Base-by-base conservation (phyloP, 768 basidiomycete species). In the Russula griseocarnosa region DNA sequence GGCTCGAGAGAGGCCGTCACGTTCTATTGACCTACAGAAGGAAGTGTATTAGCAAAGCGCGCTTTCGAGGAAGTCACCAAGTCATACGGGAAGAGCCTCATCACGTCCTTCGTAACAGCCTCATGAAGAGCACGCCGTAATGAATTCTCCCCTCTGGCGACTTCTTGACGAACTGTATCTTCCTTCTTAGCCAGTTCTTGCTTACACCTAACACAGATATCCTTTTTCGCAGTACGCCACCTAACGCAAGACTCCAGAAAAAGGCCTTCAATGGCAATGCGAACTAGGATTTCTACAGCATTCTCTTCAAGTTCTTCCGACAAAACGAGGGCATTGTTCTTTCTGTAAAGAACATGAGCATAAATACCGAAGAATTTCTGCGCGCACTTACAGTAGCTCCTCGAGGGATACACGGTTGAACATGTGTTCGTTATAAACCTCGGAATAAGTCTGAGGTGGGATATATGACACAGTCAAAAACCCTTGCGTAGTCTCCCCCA, bases 401-500 rank as follows among this genome's bases (percentile, higher is more conserved):
- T 52, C 36, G 9, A 63, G 24, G 18, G 57, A 49, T 8, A 58
- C 46, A 13, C 10, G 40, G 24, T n/a, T 63, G 7, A 58, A 58
- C 0, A 47, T 46, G 5, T 34, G 42, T 9, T 47, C 16, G 7
- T 58, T 46, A 38, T 58, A 38, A 22, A 8, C 40, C 18, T 58
- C 51, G 1, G 26, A n/a, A n/a, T 3, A 40, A 54, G 26, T 36
- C 22, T 47, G 50, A n/a, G 14, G 42, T 6, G 62, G 28, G 6
- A 63, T 7, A 24, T 63, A 67, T 24, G 40, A 14, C 0, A 26
- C 55, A 2, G 57, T 63, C 20, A 69, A 22, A 34, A 70, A 30
- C 5, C 55, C 70, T 53, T 71, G 69, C 14, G 36, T 32, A 10
- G 64, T 65, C 46, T 71, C 70, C 22, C 69, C 70, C 2, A 20